Conservation (phyloP, 2,329 filamentous ascomycete genomes). For the Aureobasidium melanogenum region DNA sequence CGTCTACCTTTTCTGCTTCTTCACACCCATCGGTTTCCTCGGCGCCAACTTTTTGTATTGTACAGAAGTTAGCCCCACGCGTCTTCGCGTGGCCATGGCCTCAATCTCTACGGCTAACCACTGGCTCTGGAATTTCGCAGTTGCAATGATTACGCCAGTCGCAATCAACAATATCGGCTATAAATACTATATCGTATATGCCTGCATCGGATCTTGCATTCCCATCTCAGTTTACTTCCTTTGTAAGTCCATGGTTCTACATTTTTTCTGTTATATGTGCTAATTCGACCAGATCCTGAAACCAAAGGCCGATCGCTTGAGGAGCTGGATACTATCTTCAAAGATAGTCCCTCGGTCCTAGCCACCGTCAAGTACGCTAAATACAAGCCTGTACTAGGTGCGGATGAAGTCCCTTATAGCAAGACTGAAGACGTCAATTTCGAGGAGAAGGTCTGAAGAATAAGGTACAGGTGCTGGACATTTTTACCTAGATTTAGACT, state of each 20-base stretch:
- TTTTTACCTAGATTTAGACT: no score
- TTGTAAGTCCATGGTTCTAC: slow-evolving; percentile 29
- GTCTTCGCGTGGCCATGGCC: slow-evolving; percentile 48
- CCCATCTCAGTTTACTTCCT: slow-evolving; percentile 37
- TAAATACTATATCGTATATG: slow-evolving; percentile 44
- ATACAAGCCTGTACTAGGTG: slow-evolving; percentile 10
- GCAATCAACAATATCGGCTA: slow-evolving; percentile 44
- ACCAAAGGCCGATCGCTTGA: slow-evolving; percentile 24
- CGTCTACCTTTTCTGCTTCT: slow-evolving; percentile 53
- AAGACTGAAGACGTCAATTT: background rate
- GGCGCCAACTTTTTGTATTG: slow-evolving; percentile 54
- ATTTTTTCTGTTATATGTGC: background rate
- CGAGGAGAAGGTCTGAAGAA: slow-evolving; percentile 5
- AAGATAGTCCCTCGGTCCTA: slow-evolving; percentile 11
- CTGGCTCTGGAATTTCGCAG: slow-evolving; percentile 37
- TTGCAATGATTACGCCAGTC: slow-evolving; percentile 31
- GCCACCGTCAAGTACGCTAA: slow-evolving; percentile 12
- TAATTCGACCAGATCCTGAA: slow-evolving; percentile 14
- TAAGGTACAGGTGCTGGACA: background rate
- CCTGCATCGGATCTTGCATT: slow-evolving; percentile 38
- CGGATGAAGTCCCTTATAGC: slow-evolving; percentile 4
- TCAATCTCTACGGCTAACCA: slow-evolving; percentile 48
- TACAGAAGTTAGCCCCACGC: slow-evolving; percentile 47
- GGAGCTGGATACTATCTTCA: slow-evolving; percentile 24
- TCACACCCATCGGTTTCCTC: slow-evolving; percentile 51